phyloP scores from a whole-genome alignment of 176 grass and related monocot genomes.

The Poa pratensis region DNA sequence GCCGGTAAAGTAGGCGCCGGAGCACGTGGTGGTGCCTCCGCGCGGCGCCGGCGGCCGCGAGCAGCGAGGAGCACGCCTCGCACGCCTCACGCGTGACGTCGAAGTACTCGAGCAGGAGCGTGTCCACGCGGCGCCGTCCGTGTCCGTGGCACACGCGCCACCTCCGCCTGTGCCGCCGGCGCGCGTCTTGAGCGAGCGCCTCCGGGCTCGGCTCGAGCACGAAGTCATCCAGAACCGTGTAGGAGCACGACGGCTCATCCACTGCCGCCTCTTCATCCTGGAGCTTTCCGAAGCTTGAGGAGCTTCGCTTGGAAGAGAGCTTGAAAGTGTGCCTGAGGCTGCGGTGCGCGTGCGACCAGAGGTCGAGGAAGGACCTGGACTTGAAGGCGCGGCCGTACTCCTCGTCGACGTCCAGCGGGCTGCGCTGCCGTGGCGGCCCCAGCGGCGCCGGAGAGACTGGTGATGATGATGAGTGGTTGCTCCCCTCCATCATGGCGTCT shows the following conservation, averaged over 20 bases:
- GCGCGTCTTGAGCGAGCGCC: slow-evolving; percentile 10
- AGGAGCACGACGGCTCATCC: slow-evolving; percentile 43
- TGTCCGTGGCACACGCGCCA: neutral
- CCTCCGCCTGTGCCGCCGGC: neutral
- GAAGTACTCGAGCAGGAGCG: slow-evolving; percentile 73
- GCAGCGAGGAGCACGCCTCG: slow-evolving; percentile 61
- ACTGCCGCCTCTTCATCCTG: neutral
- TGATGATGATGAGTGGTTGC: neutral
- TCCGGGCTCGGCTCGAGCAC: slow-evolving; percentile 68
- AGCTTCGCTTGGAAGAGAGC: slow-evolving; percentile 24
- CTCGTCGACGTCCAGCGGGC: slow-evolving; percentile 66
- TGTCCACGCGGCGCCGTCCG: neutral
- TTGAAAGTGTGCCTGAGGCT: slow-evolving; percentile 32
- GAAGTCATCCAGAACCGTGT: slow-evolving; percentile 45
- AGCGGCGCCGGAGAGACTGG: neutral
- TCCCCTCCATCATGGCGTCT: slow-evolving; percentile 27
- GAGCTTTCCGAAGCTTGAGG: no score
- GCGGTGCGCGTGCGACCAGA: slow-evolving; percentile 77
- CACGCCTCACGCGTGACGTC: slow-evolving; percentile 65
- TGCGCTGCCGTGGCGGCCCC: slow-evolving; percentile 8
- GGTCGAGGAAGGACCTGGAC: slow-evolving; percentile 80
- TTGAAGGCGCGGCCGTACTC: slow-evolving; percentile 78
- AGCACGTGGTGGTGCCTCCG: slow-evolving; percentile 59
- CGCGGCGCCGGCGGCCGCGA: slow-evolving; percentile 53
- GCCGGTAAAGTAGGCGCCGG: slow-evolving; percentile 46